Evolutionary conservation across 768 basidiomycete genomes (phyloP), one percentile per base, ranked within the genome.

Genomic region (Russula sp.): DNA sequence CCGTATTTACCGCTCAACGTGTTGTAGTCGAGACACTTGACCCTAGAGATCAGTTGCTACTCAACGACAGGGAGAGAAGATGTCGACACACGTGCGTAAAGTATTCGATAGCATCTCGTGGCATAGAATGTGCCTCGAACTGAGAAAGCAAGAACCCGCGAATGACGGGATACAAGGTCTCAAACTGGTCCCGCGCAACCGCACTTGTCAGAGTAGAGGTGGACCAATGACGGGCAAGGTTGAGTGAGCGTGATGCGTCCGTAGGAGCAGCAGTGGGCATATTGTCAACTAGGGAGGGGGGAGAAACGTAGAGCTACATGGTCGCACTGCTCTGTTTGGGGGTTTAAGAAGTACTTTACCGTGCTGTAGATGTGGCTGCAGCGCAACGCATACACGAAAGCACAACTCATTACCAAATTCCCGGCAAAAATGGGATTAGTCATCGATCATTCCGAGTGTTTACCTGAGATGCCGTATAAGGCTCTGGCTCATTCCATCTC

Each of bases 1-100:
- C 96, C 98, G 61, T 98, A 86, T 75, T 98, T 97, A 2, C 93
- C 93, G 43, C 93, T 90, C 0, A 93, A 93, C 16, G 90, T 87
- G 75, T 98, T 98, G 78, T 93, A 88, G 67, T 94, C 83, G 54
- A 98, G 77, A 72, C 81, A 93, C 92, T 62, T 93, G 67, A 7
- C 39, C 47, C 47, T 38, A 36, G 42, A 42, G 61, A 59, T 59
- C 43, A 66, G 61, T 32, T n/a, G 20, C 47, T 35, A 43, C n/a
- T 5, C 48, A 42, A 38, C 18, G 42, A 59, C 35, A 38, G n/a
- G 20, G 56, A 22, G 22, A 20, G 25, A 34, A 32, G 52, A 16
- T 39, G 11, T 25, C 4, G 10, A 77, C 85, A 43, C 60, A 96
- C 95, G 65, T 80, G 80, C 64, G 80, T 78, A 73, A 83, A 97